Conservation (phyloP, 2,329 filamentous ascomycete genomes). For the Trichoderma atroviride region DNA sequence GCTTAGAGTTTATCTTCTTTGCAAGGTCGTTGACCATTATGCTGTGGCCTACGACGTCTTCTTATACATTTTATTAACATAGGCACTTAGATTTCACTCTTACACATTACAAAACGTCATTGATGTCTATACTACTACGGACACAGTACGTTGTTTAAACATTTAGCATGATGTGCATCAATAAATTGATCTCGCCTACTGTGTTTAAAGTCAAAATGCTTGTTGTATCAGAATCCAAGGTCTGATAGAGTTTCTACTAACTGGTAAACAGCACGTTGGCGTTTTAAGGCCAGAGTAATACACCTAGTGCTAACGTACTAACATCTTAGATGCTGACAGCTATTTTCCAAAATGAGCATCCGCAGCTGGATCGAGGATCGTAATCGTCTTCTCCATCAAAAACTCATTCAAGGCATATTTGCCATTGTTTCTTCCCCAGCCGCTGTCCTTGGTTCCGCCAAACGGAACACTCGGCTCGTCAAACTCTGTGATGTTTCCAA, state of each 20-base stretch:
- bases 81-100: background rate
- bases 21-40: no score
- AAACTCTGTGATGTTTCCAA: slow-evolving; percentile 64
- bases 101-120: background rate
- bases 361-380: background rate
- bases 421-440: slow-evolving; percentile 60
- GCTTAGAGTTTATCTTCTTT: background rate
- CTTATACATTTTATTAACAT: background rate
- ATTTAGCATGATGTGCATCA: background rate
- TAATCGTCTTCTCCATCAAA: slow-evolving; percentile 29
- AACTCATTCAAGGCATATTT: slow-evolving; percentile 33
- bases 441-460: slow-evolving; percentile 63
- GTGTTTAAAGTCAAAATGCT: no score
- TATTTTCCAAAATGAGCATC: slow-evolving; percentile 6
- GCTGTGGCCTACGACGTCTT: background rate
- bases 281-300: background rate
- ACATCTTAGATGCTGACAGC: background rate
- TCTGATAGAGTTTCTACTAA: background rate
- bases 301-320: background rate
- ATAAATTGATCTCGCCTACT: background rate
- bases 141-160: background rate
- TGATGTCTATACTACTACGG: background rate
- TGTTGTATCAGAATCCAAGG: background rate
- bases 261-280: background rate
- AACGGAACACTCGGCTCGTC: slow-evolving; percentile 64